Percentiles rank a stretch among this genome's conserved stretches.
These are phyloP conservation scores for Populus alba DNA, from an alignment of 345 rosid species.

Conservation along the genomic window DNA sequence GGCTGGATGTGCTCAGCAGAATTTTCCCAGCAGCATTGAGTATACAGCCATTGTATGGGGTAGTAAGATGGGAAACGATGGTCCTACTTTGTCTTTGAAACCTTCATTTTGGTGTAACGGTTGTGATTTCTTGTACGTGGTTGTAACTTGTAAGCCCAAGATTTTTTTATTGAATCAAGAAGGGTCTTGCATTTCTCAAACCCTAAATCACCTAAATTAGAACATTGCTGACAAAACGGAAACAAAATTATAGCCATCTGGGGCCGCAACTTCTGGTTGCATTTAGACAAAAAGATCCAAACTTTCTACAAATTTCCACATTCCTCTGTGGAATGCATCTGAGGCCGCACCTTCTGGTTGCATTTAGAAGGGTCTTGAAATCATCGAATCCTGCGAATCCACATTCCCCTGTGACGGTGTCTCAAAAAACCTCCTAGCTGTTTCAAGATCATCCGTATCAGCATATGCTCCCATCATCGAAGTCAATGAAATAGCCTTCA, in stretches of 20 bases:
- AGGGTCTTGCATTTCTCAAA: constrained; percentile 21
- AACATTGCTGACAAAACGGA: constrained; percentile 38
- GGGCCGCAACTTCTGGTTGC: constrained; percentile 21
- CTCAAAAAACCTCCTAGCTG: constrained; percentile 20
- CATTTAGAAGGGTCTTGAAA: constrained; percentile 5
- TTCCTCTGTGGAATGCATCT: constrained; percentile 21
- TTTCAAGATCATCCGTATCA: constrained; percentile 16
- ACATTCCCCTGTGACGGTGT: constrained; percentile 34
- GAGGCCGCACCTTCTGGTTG: too few species aligned
- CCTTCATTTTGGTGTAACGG: background rate
- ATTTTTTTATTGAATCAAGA: background rate
- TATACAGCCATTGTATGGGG: background rate
- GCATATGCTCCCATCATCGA: constrained; percentile 34
- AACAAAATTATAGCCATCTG: constrained; percentile 35
- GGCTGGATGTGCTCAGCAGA: background rate
- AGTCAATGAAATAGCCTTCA: constrained; percentile 47
- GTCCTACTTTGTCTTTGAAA: background rate
- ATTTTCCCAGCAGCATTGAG: background rate
- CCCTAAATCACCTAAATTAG: constrained; percentile 37
- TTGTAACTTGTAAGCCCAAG: background rate
- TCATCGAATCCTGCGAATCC: constrained; percentile 40
- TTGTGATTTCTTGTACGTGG: background rate
- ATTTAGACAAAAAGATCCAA: constrained; percentile 26
- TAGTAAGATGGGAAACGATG: background rate
- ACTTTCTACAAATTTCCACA: constrained; percentile 25